These are phyloP conservation scores for Coprinopsis strossmayeri DNA, from an alignment of 768 basidiomycete species.

Conservation along the genomic window DNA sequence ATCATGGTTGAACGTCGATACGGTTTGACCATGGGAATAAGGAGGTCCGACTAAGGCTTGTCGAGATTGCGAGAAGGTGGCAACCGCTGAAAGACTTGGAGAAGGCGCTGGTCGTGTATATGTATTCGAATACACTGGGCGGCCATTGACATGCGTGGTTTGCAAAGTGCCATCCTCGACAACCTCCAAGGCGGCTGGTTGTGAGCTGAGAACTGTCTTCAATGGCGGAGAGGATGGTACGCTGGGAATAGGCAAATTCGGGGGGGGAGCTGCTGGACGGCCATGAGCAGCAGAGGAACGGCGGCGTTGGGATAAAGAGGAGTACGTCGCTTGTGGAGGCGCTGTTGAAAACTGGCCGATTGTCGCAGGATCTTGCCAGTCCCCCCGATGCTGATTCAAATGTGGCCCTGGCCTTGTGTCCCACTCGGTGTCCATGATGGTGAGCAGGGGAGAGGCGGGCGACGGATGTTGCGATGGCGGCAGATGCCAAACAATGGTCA, in stretches of 20 bases:
- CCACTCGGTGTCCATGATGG: conserved; percentile 33
- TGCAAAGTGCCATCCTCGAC: conserved; percentile 17
- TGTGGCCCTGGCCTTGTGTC: conserved; percentile 24
- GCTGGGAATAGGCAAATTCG: conserved; percentile 67
- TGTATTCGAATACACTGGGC: conserved; percentile 27
- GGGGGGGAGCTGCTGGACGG: conserved; percentile 66
- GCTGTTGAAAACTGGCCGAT: conserved; percentile 26
- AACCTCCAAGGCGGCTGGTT: conserved; percentile 16
- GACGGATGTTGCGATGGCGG: background rate
- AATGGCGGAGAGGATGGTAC: conserved; percentile 36
- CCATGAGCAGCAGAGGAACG: conserved; percentile 62
- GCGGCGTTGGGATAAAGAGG: conserved; percentile 44
- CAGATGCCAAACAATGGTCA: too few relatives aligned
- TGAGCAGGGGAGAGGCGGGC: background rate
- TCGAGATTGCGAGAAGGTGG: conserved; percentile 54
- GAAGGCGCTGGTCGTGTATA: conserved; percentile 33
- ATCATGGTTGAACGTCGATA: conserved; percentile 34
- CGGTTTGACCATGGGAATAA: conserved; percentile 12
- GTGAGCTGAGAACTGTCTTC: conserved; percentile 6
- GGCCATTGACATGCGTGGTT: conserved; percentile 21
- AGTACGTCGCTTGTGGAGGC: conserved; percentile 20
- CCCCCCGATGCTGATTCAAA: conserved; percentile 20
- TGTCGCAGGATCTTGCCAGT: conserved; percentile 29
- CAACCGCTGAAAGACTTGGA: conserved; percentile 49
- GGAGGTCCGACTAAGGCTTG: conserved; percentile 23